These are phyloP conservation scores for Hippophae gyantsensis DNA, from an alignment of 306 rosid species.

Conservation along the genomic window DNA sequence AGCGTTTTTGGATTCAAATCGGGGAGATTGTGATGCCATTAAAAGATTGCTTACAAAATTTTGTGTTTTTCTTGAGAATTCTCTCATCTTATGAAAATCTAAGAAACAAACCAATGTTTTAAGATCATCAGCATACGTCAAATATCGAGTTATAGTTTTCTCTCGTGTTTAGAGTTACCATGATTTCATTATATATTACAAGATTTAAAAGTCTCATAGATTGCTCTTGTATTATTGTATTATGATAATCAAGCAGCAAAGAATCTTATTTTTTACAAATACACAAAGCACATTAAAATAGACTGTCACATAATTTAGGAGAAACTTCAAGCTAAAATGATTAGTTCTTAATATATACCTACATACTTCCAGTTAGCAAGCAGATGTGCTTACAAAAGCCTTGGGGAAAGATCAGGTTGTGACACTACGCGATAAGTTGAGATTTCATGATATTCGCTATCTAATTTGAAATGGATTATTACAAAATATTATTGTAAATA, in stretches of 20 bases:
- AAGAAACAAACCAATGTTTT: too few relatives aligned
- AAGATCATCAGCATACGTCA: too few relatives aligned
- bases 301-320: neutral
- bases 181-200: neutral
- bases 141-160: too few relatives aligned
- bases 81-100: too few relatives aligned
- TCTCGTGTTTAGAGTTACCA: too few relatives aligned
- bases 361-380: neutral
- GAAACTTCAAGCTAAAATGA: neutral
- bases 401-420: neutral
- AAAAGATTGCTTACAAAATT: neutral
- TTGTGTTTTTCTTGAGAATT: too few relatives aligned
- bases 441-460: too few relatives aligned
- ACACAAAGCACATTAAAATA: too few relatives aligned
- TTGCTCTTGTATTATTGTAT: neutral
- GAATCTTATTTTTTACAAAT: too few relatives aligned
- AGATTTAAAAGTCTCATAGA: neutral
- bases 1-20: slow-evolving; percentile 6
- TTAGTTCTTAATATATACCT: neutral
- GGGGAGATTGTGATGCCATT: slow-evolving; percentile 7
- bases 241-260: neutral
- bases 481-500: too few relatives aligned
- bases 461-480: too few relatives aligned
- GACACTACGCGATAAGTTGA: too few relatives aligned
- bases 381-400: neutral